phyloP scores from a whole-genome alignment of 495 filamentous ascomycete species.

The Xanthoparmelia taractica region DNA sequence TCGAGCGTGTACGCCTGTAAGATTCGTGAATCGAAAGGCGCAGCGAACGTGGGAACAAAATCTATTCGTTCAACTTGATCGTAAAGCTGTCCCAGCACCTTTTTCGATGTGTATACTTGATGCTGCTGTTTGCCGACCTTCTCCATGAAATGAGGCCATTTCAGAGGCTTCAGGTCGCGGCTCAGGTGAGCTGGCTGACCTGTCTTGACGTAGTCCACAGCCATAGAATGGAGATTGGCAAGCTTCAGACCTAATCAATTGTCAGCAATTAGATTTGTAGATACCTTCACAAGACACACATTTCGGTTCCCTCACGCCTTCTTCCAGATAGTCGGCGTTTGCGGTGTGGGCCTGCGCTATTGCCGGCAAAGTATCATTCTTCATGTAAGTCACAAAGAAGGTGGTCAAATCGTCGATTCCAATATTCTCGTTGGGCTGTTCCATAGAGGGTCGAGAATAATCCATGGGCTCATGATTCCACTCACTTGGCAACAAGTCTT shows the following conservation, averaged over 20 bases:
- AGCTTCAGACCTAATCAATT: conserved; percentile 48
- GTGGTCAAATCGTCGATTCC: conserved; percentile 60
- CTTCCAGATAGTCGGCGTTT: conserved; percentile 53
- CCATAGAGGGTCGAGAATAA: conserved; percentile 47
- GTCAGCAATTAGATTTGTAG: conserved; percentile 1
- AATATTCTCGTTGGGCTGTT: conserved; percentile 50
- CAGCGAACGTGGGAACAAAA: conserved; percentile 61
- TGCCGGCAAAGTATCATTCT: conserved; percentile 68
- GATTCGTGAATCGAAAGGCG: conserved; percentile 71
- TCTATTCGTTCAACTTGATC: conserved; percentile 60
- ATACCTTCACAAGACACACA: conserved; percentile 40
- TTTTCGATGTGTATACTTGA: conserved; percentile 56
- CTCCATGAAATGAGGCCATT: conserved; percentile 91
- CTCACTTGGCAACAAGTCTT: conserved; percentile 57
- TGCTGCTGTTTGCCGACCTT: conserved; percentile 46
- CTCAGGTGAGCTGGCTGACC: conserved; percentile 65
- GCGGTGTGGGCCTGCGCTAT: conserved; percentile 85
- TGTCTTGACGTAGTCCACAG: conserved; percentile 92
- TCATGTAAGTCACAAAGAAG: conserved; percentile 93
- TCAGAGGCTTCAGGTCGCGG: conserved; percentile 46
- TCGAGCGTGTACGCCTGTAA: conserved; percentile 52
- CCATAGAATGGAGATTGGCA: conserved; percentile 76
- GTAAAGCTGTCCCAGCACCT: conserved; percentile 76
- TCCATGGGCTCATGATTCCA: conserved; percentile 72
- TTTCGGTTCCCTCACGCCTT: conserved; percentile 58